Percentiles rank a stretch among this genome's conserved stretches.
These are phyloP conservation scores for Pseudogymnoascus sp. DNA, from an alignment of 2,329 filamentous ascomycete genomes.

Conservation along the genomic window DNA sequence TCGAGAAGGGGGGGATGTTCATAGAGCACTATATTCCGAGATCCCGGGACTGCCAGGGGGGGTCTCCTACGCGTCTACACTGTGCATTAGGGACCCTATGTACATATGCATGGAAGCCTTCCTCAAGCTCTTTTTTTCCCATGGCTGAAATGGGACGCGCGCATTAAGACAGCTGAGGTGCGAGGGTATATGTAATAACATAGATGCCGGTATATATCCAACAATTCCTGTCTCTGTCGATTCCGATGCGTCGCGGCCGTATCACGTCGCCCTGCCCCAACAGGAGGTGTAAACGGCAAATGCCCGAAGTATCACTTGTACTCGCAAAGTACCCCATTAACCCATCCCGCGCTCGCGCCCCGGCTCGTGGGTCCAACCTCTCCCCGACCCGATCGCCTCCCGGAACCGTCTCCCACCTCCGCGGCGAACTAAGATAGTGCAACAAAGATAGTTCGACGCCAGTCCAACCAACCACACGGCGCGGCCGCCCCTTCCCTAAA, in stretches of 20 bases:
- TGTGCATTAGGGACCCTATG: conserved; percentile 3
- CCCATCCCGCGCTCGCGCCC: conserved; percentile 5
- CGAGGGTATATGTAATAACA: not conserved
- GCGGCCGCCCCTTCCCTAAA: not conserved
- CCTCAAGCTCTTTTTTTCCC: not conserved
- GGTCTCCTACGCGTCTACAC: not conserved
- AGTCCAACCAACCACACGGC: not conserved
- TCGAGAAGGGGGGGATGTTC: not conserved
- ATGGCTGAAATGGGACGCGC: not conserved
- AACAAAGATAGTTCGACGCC: not conserved
- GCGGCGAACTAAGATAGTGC: not conserved
- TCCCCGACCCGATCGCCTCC: not conserved
- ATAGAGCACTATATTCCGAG: not conserved
- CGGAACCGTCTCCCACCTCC: not conserved
- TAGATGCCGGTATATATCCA: not conserved
- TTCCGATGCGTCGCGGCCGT: not conserved
- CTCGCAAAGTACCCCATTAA: not conserved
- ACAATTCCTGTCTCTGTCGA: not conserved
- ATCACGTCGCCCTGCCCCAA: not conserved
- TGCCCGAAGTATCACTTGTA: conserved; percentile 1
- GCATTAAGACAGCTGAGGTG: not conserved
- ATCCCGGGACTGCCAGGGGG: conserved; percentile 3
- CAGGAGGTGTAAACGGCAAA: not conserved
- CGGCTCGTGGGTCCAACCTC: conserved; percentile 4
- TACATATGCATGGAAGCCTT: conserved; percentile 5